Evolutionary conservation across 176 grass and related monocot species (phyloP), one percentile per base, ranked within the genome.

Genomic region (maize (Zea mays)): DNA sequence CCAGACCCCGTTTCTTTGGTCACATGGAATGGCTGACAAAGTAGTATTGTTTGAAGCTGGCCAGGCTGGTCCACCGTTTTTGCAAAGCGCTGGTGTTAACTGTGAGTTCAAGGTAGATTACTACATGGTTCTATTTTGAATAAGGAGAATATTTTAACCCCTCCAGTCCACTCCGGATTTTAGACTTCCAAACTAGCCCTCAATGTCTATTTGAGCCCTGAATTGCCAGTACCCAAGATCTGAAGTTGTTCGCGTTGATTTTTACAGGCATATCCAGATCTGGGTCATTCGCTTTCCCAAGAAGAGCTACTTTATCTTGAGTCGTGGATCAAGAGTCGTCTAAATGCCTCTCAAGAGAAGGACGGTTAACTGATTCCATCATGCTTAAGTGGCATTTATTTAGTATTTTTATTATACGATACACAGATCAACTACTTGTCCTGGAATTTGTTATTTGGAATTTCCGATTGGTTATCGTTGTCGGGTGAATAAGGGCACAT

Each of bases 1-100:
- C 85, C 85, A 99, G 92, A 98, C 91, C 40, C 89, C 89, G 19
- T 78, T 98, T 80, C 35, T 98, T 63, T 98, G 96, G 96, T 92
- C 83, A 55, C 92, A 99, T 79, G 96, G 96, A 62, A 83, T 95
- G 41, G 89, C 82, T 69, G 92, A 99, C 71, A 75, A 20, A 60
- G 77, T 73, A 4, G 92, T 99, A 35, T 77, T 87, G 67, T 93
- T 92, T 74, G 96, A 95, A 80, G 90, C 89, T 58, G 96, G 96
- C 55, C 92, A 95, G 79, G 89, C 85, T 13, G 92, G 85, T 69
- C 89, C 81, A 10, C 87, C 96, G 48, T 98, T 98, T 88, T 84
- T 98, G 52, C 86, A 83, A 82, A 85, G 81, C 13, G 87, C 50
- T 7, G 87, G 87, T 71, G 82, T 90, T 73, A 85, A 47, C 72